Evolutionary conservation across 23 red algal genomes (phyloP), one percentile per base, ranked within the genome.

Genomic region (Agarophyton chilense): DNA sequence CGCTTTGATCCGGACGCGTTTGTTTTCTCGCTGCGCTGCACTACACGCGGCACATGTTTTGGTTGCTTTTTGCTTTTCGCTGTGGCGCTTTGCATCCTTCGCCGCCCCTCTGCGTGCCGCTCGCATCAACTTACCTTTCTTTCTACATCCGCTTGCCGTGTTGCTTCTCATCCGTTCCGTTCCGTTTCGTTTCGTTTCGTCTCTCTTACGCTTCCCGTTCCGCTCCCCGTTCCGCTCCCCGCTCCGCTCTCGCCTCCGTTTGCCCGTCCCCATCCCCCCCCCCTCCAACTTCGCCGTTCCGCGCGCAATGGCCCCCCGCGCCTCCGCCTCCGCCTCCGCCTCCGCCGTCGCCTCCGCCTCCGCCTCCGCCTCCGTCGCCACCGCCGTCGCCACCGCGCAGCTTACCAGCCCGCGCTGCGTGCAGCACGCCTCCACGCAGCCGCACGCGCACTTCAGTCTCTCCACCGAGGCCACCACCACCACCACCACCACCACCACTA

Each of bases 401-500:
- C 61, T 32, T 66, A 66, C 61, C 72, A 49, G 47, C 13, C 72
- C 72, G 19, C 47, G 72, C 72, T 47, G 72, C 72, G 25, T 51
- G 33, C 72, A 39, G 29, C 29, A 53, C 41, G 26, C 24, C 18
- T 16, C 16, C 14, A 19, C 12, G 5, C 0, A 21, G 17, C 47
- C 21, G 14, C 47, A 47, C n/a, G 0, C 2, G 16, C 17, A 40
- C 64, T 71, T 71, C 39, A 6, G 33, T 71, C 33, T 43, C 17
- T 41, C 64, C 70, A 8, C 70, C 34, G 42, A 36, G n/a, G n/a
- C n/a, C 46, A 22, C 18, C 26, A 10, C 32, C 10, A 25, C 75
- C 10, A 18, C 75, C 75, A 16, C 53, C 47, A 34, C 31, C 75
- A 43, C 4, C 42, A 22, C 75, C 47, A 4, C 42, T 28, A 17